These are phyloP conservation scores for Ceriops tagal DNA, from an alignment of 345 rosid genomes.

Conservation along the genomic window DNA sequence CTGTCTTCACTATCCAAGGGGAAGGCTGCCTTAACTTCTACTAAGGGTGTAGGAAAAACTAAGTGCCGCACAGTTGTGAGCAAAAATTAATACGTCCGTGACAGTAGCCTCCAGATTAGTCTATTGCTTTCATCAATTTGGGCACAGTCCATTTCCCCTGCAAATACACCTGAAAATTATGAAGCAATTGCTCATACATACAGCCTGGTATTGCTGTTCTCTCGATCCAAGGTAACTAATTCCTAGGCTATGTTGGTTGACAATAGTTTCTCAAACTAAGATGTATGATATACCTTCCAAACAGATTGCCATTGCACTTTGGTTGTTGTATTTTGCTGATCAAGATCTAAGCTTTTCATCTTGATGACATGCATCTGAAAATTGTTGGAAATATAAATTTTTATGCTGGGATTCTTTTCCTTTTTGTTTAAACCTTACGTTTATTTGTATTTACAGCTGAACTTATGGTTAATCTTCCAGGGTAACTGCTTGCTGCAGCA, in stretches of 20 bases:
- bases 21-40: no score
- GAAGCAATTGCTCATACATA: constrained; percentile 92
- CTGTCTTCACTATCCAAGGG: no score
- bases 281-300: not conserved
- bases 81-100: no score
- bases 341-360: constrained; percentile 2
- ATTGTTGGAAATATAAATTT: not conserved
- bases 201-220: constrained; percentile 80
- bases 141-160: constrained; percentile 88
- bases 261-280: constrained; percentile 1
- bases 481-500: not conserved
- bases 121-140: constrained; percentile 88
- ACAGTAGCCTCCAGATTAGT: constrained; percentile 77
- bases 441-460: not conserved
- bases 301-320: not conserved
- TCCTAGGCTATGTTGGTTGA: constrained; percentile 7
- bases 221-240: constrained; percentile 74
- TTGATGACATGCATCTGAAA: constrained; percentile 6
- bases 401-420: not conserved
- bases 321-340: not conserved
- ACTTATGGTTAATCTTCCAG: not conserved
- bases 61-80: no score
- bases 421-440: no score
- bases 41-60: no score
- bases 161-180: constrained; percentile 81